Percentiles rank a stretch among this genome's conserved stretches.
Evolutionary conservation across 2,329 filamentous ascomycete genomes (phyloP).

Genomic region (Amylocarpus encephaloides): DNA sequence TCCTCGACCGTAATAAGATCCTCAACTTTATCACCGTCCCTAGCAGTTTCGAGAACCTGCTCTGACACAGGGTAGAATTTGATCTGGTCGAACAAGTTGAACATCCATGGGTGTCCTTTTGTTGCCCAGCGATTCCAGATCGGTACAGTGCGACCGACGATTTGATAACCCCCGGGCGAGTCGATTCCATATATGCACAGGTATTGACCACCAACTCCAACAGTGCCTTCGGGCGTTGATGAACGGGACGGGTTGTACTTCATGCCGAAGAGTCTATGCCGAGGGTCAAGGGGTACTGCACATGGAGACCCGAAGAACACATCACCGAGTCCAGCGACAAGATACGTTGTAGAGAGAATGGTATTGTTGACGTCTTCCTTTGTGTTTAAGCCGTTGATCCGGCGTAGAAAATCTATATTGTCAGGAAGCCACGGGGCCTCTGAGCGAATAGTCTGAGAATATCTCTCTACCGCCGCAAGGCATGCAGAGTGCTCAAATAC

Average conservation of each 20-base stretch:
- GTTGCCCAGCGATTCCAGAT: conserved; percentile 33
- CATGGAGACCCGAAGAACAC: conserved; percentile 33
- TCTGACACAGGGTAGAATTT: conserved; percentile 33
- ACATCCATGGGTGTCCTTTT: conserved; percentile 35
- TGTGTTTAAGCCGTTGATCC: conserved; percentile 34
- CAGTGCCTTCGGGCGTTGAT: conserved; percentile 33
- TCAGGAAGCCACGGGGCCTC: conserved; percentile 30
- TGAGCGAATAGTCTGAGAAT: conserved; percentile 27
- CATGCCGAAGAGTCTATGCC: conserved; percentile 14
- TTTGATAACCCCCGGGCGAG: conserved; percentile 36
- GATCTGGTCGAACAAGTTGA: conserved; percentile 33
- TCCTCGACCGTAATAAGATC: background rate
- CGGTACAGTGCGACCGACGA: conserved; percentile 32
- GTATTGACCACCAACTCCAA: conserved; percentile 34
- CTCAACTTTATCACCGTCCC: background rate
- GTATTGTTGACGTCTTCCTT: conserved; percentile 31
- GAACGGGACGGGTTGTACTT: conserved; percentile 37
- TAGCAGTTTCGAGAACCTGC: conserved; percentile 19
- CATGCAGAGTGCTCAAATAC: conserved; percentile 34
- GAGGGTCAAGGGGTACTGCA: conserved; percentile 28
- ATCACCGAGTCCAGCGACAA: conserved; percentile 34
- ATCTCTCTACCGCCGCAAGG: conserved; percentile 22
- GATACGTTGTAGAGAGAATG: conserved; percentile 31
- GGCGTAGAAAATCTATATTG: conserved; percentile 26
- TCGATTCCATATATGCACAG: conserved; percentile 35